phyloP scores from a whole-genome alignment of 179 eudicot species.

The Beta corolliflora region DNA sequence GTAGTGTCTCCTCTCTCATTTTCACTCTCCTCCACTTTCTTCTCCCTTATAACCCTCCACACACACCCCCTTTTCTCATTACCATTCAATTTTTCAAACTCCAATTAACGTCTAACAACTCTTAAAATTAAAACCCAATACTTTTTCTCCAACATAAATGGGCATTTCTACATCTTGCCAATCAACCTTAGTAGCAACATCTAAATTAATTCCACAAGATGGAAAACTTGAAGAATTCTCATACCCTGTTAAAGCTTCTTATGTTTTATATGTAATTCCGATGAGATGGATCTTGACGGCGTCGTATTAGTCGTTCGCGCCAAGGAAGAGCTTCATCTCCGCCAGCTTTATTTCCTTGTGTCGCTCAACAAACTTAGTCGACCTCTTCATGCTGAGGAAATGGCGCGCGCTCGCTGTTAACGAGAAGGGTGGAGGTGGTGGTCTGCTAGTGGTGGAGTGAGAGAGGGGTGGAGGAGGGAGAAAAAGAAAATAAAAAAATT shows the following conservation, averaged over 20 bases:
- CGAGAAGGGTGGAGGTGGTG: too few species aligned
- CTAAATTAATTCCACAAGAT: slow-evolving; percentile 60
- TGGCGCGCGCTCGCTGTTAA: slow-evolving; percentile 88
- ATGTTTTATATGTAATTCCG: slow-evolving; percentile 65
- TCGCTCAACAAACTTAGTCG: slow-evolving; percentile 48
- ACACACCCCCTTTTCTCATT: background rate
- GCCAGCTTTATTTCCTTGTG: slow-evolving; percentile 76
- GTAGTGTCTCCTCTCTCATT: background rate
- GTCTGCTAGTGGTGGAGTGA: too few species aligned
- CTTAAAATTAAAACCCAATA: background rate
- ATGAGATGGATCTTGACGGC: slow-evolving; percentile 75
- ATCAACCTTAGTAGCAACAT: slow-evolving; percentile 52
- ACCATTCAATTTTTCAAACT: background rate
- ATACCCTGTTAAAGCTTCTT: slow-evolving; percentile 64
- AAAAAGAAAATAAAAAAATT: too few species aligned
- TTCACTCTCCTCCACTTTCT: background rate
- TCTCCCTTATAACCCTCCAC: background rate
- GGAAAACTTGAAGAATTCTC: slow-evolving; percentile 72
- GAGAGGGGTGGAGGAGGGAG: too few species aligned
- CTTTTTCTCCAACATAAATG: slow-evolving; percentile 32
- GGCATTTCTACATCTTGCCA: slow-evolving; percentile 68
- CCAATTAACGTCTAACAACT: background rate
- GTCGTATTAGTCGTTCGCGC: slow-evolving; percentile 44
- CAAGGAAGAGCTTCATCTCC: slow-evolving; percentile 68
- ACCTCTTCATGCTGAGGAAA: slow-evolving; percentile 64